A percentile compares a stretch with the other conserved stretches of the same genome.
Evolutionary conservation across 495 filamentous ascomycete species (phyloP).

Genomic region (Darksidea phi): DNA sequence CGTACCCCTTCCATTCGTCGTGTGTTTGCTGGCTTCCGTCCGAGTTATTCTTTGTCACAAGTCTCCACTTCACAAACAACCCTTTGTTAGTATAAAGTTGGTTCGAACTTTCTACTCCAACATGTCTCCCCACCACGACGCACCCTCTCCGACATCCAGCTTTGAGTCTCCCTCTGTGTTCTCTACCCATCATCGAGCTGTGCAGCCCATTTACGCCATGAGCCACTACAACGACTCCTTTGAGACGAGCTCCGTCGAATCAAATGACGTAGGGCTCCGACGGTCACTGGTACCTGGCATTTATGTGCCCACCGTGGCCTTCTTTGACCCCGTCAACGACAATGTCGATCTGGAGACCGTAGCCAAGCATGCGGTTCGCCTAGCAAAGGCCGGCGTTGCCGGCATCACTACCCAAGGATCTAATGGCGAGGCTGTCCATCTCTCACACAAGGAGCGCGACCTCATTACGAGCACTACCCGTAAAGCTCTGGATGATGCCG

Average conservation of each 20-base stretch:
- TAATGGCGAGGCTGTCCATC: constrained; percentile 64
- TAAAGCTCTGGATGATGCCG: constrained; percentile 67
- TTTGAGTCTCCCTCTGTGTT: constrained; percentile 23
- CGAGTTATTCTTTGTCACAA: constrained; percentile 26
- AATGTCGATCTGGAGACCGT: constrained; percentile 67
- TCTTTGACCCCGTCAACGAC: constrained; percentile 43
- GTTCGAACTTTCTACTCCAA: neutral
- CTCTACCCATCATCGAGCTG: constrained; percentile 30
- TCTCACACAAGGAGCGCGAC: constrained; percentile 42
- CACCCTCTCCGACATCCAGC: constrained; percentile 27
- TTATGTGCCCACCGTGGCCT: constrained; percentile 45
- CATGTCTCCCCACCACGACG: constrained; percentile 38
- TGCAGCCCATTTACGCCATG: constrained; percentile 34
- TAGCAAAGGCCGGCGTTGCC: constrained; percentile 75
- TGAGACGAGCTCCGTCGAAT: constrained; percentile 39
- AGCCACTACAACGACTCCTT: constrained; percentile 32
- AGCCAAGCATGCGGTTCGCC: constrained; percentile 73
- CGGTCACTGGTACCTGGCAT: constrained; percentile 39
- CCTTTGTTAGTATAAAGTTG: constrained; percentile 21
- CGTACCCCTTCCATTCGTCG: constrained; percentile 27
- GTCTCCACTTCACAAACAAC: neutral
- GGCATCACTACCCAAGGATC: constrained; percentile 84
- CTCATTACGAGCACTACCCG: constrained; percentile 70
- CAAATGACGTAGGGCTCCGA: constrained; percentile 32
- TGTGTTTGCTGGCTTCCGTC: neutral